phyloP scores from a whole-genome alignment of 2,329 filamentous ascomycete species.

The Epichloe uncinata region DNA sequence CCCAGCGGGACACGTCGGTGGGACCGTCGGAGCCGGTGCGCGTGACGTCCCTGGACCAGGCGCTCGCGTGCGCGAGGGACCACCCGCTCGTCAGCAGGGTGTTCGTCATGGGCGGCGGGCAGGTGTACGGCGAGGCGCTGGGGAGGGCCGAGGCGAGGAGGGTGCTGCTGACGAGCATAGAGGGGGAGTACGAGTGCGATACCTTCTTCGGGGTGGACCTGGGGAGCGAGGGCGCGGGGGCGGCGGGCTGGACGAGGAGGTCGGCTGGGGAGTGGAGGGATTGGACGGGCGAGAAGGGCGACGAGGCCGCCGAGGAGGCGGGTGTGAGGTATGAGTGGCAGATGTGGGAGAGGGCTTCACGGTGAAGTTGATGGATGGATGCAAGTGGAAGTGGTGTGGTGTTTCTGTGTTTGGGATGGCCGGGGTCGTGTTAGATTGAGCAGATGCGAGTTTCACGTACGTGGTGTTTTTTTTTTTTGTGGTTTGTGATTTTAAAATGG shows the following conservation, averaged over 20 bases:
- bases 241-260: conserved; percentile 56
- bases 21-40: conserved; percentile 35
- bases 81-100: conserved; percentile 39
- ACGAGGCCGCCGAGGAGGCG: conserved; percentile 38
- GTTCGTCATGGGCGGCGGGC: conserved; percentile 82
- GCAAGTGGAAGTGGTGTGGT: too few relatives aligned
- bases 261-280: conserved; percentile 18
- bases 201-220: conserved; percentile 56
- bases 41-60: conserved; percentile 44
- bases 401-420: too few relatives aligned
- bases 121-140: conserved; percentile 68
- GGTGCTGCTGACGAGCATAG: conserved; percentile 57
- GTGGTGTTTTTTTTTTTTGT: neutral
- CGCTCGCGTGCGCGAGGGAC: conserved; percentile 32
- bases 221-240: conserved; percentile 29
- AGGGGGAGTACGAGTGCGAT: conserved; percentile 61
- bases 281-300: conserved; percentile 47
- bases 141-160: conserved; percentile 40
- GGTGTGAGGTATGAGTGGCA: conserved; percentile 57
- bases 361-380: neutral
- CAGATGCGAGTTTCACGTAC: too few relatives aligned
- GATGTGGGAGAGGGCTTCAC: conserved; percentile 60
- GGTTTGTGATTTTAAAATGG: neutral
- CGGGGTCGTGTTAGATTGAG: too few relatives aligned
- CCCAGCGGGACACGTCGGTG: conserved; percentile 6